Percentiles rank a stretch among this genome's conserved stretches.
Conservation (phyloP, 2,329 filamentous ascomycete species). For the Sclerotinia minor region DNA sequence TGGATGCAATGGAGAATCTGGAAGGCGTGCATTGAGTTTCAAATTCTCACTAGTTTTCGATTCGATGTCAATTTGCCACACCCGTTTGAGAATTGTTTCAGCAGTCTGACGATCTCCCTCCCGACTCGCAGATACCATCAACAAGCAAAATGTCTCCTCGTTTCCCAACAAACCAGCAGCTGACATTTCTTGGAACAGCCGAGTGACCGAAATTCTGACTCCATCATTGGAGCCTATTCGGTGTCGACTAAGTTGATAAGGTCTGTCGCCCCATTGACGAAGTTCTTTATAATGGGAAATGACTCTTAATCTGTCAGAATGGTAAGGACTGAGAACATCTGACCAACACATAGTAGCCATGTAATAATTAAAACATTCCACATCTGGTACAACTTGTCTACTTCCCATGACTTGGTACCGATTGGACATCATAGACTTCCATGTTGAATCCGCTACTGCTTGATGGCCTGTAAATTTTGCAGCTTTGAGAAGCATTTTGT, state of each 20-base stretch:
- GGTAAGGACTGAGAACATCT: constrained; percentile 43
- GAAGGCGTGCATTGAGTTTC: constrained; percentile 42
- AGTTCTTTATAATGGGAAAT: constrained; percentile 35
- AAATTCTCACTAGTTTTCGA: constrained; percentile 24
- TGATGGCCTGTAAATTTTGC: constrained; percentile 50
- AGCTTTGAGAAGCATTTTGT: constrained; percentile 53
- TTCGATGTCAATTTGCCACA: constrained; percentile 52
- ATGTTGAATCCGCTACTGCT: constrained; percentile 47
- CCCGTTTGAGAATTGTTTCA: constrained; percentile 49
- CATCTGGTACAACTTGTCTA: constrained; percentile 45
- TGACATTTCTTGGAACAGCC: constrained; percentile 52
- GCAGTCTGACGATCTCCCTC: constrained; percentile 53
- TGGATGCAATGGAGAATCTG: constrained; percentile 58
- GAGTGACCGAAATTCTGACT: constrained; percentile 29
- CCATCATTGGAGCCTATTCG: constrained; percentile 30
- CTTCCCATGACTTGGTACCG: neutral
- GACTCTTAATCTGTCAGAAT: constrained; percentile 42
- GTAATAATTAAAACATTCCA: constrained; percentile 55
- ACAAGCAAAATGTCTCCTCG: constrained; percentile 53
- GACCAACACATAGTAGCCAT: constrained; percentile 54
- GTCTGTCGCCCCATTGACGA: constrained; percentile 31
- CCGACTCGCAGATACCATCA: constrained; percentile 54
- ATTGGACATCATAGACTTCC: constrained; percentile 47
- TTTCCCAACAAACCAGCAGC: constrained; percentile 47
- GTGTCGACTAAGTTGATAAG: constrained; percentile 34